These are phyloP conservation scores for Talaromyces ruber DNA, from an alignment of 495 filamentous ascomycete genomes.

Conservation along the genomic window DNA sequence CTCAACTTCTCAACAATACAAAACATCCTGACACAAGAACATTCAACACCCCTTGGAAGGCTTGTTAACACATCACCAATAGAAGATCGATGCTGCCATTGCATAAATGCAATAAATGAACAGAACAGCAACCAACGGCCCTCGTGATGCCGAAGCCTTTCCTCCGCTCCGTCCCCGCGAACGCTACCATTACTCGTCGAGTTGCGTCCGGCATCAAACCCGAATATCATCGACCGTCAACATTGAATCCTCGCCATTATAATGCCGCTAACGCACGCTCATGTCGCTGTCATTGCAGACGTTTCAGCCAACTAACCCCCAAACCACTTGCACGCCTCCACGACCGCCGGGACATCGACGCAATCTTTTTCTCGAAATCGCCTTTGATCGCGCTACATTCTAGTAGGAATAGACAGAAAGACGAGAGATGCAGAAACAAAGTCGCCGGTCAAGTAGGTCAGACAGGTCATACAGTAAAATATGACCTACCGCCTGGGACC, in stretches of 20 bases:
- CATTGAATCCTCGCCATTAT: neutral
- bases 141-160: slow-evolving; percentile 1
- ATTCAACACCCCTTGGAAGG: too few species aligned
- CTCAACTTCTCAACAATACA: neutral
- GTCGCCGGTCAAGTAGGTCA: neutral
- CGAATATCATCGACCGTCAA: neutral
- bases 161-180: neutral
- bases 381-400: neutral
- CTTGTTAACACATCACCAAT: too few species aligned
- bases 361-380: slow-evolving; percentile 5
- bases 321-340: neutral
- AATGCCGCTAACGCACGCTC: neutral
- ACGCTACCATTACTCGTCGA: neutral
- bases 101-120: neutral
- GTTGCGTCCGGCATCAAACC: neutral
- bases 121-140: neutral
- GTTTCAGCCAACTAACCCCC: neutral
- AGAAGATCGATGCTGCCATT: too few species aligned
- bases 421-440: neutral
- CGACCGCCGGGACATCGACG: slow-evolving; percentile 10
- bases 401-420: neutral
- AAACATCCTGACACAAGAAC: neutral
- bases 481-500: neutral
- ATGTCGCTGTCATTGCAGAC: neutral
- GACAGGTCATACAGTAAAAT: neutral